Evolutionary conservation across 768 basidiomycete species (phyloP), one percentile per base, ranked within the genome.

Genomic region (Phylloporus sp.): DNA sequence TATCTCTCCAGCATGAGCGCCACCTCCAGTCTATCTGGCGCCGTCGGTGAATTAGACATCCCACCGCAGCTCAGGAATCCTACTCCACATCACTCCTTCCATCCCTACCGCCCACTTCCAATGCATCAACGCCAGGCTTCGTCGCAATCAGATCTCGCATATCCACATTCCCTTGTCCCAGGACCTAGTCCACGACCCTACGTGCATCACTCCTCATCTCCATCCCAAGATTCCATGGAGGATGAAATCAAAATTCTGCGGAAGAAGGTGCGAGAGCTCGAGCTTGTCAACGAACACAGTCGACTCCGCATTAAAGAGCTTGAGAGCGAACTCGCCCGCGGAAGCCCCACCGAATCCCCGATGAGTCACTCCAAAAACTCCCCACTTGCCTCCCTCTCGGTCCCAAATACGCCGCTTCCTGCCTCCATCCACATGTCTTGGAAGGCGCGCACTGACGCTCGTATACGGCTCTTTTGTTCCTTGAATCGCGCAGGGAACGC

Each of bases 401-500:
- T 44, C 6, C 64, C 36, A 42, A 66, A 59, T 12, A 68, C 72
- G 6, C 70, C 75, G 0, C 71, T 72, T 1, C 73, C 77, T 10
- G 63, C 72, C 9, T 73, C 76, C 12, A 60, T 79, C 15, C 76
- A 82, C 41, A 70, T 74, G 26, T 76, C 80, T 3, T 91, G 90
- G 90, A 79, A 77, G 43, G 73, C 76, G 9, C 85, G 90, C 52
- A 91, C 88, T 1, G 84, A 88, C 20, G 80, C 85, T 6, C 86
- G 91, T 32, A 72, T 75, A 56, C 80, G 80, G 49, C 74, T 81
- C 39, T 86, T 84, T 70, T 93, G 90, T 66, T 86, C 89, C 4
- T 74, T 88, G 27, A 92, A 93, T 68, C 82, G 91, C 45, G 90
- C 90, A 0, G 91, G 91, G 28, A 93, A 93, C 59, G 89, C 90